A percentile compares a stretch with the other conserved stretches of the same genome.
phyloP scores from a whole-genome alignment of 225 moss, liverwort and hornwort species.

The Sphagnum contortum region DNA sequence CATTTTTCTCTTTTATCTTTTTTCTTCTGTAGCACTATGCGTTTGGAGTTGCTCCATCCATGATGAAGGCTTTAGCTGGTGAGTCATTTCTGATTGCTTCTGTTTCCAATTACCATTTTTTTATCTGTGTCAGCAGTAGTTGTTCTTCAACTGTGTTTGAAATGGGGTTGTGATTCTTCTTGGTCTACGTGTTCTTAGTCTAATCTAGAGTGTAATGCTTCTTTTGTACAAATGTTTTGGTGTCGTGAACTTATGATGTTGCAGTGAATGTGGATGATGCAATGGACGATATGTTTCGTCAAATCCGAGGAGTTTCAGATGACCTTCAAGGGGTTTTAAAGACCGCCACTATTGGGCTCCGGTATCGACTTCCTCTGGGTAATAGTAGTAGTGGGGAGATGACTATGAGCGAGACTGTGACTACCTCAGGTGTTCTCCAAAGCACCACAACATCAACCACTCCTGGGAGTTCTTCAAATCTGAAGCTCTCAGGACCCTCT shows the following conservation, averaged over 20 bases:
- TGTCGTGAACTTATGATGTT: neutral
- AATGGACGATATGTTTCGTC: constrained; percentile 94
- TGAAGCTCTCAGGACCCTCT: constrained; percentile 10
- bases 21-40: constrained; percentile 40
- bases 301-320: constrained; percentile 69
- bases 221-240: neutral
- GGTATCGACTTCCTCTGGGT: constrained; percentile 28
- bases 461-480: constrained; percentile 9
- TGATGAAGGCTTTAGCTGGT: constrained; percentile 78
- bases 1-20: too few relatives aligned
- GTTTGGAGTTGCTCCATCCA: constrained; percentile 64
- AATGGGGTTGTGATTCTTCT: too few relatives aligned
- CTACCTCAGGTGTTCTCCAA: neutral
- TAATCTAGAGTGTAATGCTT: too few relatives aligned
- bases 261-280: constrained; percentile 95
- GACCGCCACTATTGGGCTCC: constrained; percentile 41
- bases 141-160: neutral
- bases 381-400: constrained; percentile 20
- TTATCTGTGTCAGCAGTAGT: neutral
- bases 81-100: neutral
- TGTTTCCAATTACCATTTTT: neutral
- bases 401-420: neutral
- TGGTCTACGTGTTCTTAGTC: too few relatives aligned
- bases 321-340: constrained; percentile 50
- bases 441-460: constrained; percentile 2